Conservation (phyloP, 2,329 filamentous ascomycete species). For the Teratosphaeriaceae sp. region DNA sequence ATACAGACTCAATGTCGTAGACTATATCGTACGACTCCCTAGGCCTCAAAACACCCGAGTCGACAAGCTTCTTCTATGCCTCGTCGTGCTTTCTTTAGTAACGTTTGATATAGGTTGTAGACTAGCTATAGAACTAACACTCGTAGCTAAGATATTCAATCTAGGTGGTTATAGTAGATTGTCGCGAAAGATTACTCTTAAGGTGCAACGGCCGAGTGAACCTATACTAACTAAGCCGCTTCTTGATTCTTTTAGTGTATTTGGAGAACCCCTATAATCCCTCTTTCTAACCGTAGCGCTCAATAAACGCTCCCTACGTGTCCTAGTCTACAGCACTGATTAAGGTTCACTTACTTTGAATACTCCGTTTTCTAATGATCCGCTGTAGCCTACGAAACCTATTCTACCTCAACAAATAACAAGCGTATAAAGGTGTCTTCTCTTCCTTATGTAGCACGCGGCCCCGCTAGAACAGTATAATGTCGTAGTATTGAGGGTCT, state of each 20-base stretch:
- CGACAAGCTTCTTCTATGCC: constrained; percentile 4
- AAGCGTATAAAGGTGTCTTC: background rate
- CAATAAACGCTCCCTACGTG: constrained; percentile 2
- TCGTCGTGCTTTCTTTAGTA: constrained; percentile 1
- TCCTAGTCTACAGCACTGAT: background rate
- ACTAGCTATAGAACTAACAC: constrained; percentile 1
- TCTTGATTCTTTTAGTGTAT: background rate
- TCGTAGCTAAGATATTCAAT: constrained; percentile 8
- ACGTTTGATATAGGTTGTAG: background rate
- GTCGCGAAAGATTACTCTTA: background rate
- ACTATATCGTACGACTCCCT: background rate
- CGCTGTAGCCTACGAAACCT: constrained; percentile 4
- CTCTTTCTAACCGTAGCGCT: too few species aligned
- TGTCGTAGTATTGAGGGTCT: constrained; percentile 5
- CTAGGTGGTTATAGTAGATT: constrained; percentile 4
- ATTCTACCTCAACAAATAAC: constrained; percentile 3
- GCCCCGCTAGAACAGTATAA: constrained; percentile 4
- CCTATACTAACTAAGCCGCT: constrained; percentile 3
- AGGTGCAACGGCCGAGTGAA: constrained; percentile 5
- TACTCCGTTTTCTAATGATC: constrained; percentile 1
- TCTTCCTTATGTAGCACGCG: background rate
- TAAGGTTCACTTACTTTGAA: constrained; percentile 2
- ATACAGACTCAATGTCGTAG: background rate
- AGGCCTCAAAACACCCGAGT: constrained; percentile 4
- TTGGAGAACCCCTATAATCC: constrained; percentile 1